Evolutionary conservation across 345 rosid genomes (phyloP).

Genomic region (Bruguiera gymnorhiza): DNA sequence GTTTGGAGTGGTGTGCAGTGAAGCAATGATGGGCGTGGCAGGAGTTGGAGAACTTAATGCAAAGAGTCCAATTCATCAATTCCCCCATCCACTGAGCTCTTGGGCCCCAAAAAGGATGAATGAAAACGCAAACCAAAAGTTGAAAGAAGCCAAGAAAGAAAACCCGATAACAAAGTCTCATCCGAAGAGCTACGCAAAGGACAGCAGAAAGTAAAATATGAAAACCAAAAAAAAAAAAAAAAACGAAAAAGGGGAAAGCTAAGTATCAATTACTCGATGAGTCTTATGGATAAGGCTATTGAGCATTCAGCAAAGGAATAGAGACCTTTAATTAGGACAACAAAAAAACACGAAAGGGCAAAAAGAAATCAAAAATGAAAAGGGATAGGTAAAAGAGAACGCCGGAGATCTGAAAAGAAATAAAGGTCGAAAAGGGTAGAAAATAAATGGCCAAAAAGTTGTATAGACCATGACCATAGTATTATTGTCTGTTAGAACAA

Average conservation of each 20-base stretch:
- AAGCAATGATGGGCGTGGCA: slow-evolving; percentile 54
- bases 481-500: too few relatives aligned
- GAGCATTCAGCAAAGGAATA: slow-evolving; percentile 10
- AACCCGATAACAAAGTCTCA: slow-evolving; percentile 18
- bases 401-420: slow-evolving; percentile 19
- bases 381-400: not conserved
- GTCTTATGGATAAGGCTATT: slow-evolving; percentile 25
- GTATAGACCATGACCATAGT: not conserved
- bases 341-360: not conserved
- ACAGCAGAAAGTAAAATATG: slow-evolving; percentile 1
- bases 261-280: not conserved
- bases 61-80: slow-evolving; percentile 37
- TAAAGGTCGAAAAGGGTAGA: slow-evolving; percentile 7
- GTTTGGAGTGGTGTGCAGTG: slow-evolving; percentile 39
- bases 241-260: slow-evolving; percentile 10
- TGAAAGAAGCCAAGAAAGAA: slow-evolving; percentile 26
- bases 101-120: not conserved
- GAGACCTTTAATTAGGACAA: not conserved
- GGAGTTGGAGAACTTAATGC: slow-evolving; percentile 41
- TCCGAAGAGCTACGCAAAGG: slow-evolving; percentile 16
- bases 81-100: slow-evolving; percentile 7
- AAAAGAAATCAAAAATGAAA: not conserved
- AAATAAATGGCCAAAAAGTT: slow-evolving; percentile 24
- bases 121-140: slow-evolving; percentile 5
- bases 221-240: not conserved